Evolutionary conservation across 129 eudicot genomes (phyloP).

Genomic region (Centrapalus pauciflorus): DNA sequence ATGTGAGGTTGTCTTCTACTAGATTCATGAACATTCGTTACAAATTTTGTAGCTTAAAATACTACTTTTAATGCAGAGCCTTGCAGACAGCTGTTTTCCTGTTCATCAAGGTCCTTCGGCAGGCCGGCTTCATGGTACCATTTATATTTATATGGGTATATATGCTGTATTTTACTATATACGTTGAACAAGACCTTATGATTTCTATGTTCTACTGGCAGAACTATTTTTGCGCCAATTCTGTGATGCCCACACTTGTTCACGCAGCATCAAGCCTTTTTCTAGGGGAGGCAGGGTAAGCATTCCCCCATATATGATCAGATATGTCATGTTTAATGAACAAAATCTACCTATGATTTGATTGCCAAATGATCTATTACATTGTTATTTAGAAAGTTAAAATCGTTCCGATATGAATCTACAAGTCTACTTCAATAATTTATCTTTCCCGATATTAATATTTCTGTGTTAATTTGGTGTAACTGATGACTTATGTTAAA

Average conservation of each 20-base stretch:
- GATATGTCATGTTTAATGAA: not conserved
- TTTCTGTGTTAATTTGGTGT: not conserved
- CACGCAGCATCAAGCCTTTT: slow-evolving; percentile 63
- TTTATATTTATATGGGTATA: not conserved
- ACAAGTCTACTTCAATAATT: not conserved
- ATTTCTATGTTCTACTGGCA: slow-evolving; percentile 30
- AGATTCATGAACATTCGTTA: not conserved
- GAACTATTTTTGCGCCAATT: slow-evolving; percentile 79
- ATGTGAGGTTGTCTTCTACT: slow-evolving; percentile 71
- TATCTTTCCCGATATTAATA: not conserved
- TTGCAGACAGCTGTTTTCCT: slow-evolving; percentile 86
- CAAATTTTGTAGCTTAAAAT: slow-evolving; percentile 7
- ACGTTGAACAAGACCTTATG: slow-evolving; percentile 12
- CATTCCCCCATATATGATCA: slow-evolving; percentile 5
- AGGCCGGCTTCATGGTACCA: slow-evolving; percentile 77
- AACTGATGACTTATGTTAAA: slow-evolving; percentile 1
- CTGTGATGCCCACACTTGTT: slow-evolving; percentile 87
- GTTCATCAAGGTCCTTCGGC: slow-evolving; percentile 75
- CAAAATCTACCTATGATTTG: not conserved
- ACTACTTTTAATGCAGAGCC: slow-evolving; percentile 47
- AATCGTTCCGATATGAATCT: not conserved
- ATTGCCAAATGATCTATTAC: too few species aligned
- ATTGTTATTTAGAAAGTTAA: too few species aligned
- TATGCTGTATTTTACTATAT: slow-evolving; percentile 22
- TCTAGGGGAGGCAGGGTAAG: slow-evolving; percentile 83